phyloP scores from a whole-genome alignment of 2,329 filamentous ascomycete genomes.

The Nemania sp. region DNA sequence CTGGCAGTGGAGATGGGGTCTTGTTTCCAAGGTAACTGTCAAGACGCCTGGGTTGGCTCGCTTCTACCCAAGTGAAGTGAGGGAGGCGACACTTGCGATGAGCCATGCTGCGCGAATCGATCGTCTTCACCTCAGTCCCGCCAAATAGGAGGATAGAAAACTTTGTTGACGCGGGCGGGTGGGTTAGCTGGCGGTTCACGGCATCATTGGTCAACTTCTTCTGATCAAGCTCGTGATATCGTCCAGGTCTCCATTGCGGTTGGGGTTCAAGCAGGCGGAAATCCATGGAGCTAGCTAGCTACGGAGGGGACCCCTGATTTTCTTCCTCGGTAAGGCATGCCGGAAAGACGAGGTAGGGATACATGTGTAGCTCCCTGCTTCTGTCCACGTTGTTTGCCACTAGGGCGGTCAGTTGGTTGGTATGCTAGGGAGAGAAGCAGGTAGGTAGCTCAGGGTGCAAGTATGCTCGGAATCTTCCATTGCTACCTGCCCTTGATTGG shows the following conservation, averaged over 20 bases:
- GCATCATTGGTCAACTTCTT: not conserved
- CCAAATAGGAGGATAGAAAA: not conserved
- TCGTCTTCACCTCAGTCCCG: not conserved
- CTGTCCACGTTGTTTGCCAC: no score
- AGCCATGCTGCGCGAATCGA: not conserved
- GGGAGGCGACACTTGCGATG: not conserved
- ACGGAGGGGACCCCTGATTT: no score
- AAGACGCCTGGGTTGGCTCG: not conserved
- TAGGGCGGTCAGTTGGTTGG: no score
- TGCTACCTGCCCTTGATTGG: constrained; percentile 10
- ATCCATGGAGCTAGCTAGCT: not conserved
- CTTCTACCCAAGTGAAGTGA: not conserved
- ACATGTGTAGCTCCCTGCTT: not conserved
- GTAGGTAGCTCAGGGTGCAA: no score
- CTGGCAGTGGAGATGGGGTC: no score
- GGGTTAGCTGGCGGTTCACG: not conserved
- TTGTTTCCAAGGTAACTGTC: not conserved
- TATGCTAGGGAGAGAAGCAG: no score
- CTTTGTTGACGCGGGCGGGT: not conserved
- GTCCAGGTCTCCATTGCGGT: not conserved
- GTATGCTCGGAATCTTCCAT: constrained; percentile 1
- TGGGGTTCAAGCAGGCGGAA: not conserved
- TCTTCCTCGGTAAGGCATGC: no score
- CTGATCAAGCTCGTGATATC: not conserved
- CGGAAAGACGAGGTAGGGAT: not conserved